Conservation (phyloP, 2,329 filamentous ascomycete species). For the Nakataea oryzae region DNA sequence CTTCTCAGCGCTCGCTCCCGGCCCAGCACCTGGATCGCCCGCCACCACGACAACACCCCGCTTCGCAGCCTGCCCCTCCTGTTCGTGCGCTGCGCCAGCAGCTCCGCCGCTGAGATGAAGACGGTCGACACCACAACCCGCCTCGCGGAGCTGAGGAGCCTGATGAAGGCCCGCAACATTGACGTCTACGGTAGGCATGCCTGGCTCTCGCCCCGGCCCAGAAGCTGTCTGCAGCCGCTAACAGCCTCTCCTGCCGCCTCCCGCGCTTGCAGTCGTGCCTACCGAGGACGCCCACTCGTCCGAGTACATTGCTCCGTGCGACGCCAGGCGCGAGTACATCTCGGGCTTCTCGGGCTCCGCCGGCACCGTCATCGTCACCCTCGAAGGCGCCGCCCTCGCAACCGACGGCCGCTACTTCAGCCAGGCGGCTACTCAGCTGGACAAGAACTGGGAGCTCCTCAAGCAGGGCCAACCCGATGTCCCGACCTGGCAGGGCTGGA, state of each 20-base stretch:
- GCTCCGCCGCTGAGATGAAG: slow-evolving; percentile 43
- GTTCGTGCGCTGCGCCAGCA: neutral
- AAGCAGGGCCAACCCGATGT: slow-evolving; percentile 92
- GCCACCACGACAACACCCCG: neutral
- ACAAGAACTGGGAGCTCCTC: slow-evolving; percentile 80
- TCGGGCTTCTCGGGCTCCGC: slow-evolving; percentile 92
- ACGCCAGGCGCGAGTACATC: slow-evolving; percentile 83
- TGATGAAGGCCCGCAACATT: slow-evolving; percentile 81
- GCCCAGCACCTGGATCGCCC: neutral
- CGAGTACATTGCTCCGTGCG: slow-evolving; percentile 95
- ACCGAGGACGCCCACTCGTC: slow-evolving; percentile 97
- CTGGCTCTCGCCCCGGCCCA: neutral
- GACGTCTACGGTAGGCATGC: slow-evolving; percentile 75
- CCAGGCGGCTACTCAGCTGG: slow-evolving; percentile 83
- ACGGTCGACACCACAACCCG: slow-evolving; percentile 69
- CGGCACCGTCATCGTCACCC: slow-evolving; percentile 81
- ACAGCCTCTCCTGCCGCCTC: neutral
- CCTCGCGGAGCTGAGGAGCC: slow-evolving; percentile 63
- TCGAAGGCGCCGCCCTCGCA: slow-evolving; percentile 76
- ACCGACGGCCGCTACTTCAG: slow-evolving; percentile 98
- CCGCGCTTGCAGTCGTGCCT: slow-evolving; percentile 59
- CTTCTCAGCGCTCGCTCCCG: neutral
- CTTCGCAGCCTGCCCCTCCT: neutral
- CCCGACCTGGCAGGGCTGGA: slow-evolving; percentile 97
- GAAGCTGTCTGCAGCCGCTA: neutral